Conservation (phyloP, 208 protist genomes). For the Leishmania lainsoni region DNA sequence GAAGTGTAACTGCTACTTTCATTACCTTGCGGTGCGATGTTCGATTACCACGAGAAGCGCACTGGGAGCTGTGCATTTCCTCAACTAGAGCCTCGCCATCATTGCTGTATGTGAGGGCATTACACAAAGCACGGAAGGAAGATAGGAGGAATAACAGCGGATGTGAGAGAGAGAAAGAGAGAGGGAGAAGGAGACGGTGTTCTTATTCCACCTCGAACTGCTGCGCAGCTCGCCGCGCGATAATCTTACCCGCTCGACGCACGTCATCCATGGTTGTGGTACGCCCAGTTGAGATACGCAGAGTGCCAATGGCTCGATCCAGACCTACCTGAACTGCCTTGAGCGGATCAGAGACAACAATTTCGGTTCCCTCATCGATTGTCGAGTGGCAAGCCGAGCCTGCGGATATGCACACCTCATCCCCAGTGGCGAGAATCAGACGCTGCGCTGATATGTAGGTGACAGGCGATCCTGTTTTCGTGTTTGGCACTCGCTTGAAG, state of each 20-base stretch:
- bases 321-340: constrained; percentile 60
- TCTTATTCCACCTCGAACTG: constrained; percentile 68
- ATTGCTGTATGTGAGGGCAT: neutral
- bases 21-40: neutral
- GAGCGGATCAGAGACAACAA: constrained; percentile 72
- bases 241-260: constrained; percentile 64
- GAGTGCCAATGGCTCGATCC: constrained; percentile 68
- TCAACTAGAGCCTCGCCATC: neutral
- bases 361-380: constrained; percentile 35
- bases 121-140: neutral
- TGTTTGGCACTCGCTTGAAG: constrained; percentile 51
- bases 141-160: neutral
- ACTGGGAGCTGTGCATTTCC: neutral
- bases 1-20: neutral
- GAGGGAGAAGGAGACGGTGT: neutral
- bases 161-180: neutral
- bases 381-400: constrained; percentile 86
- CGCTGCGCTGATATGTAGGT: constrained; percentile 79
- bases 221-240: constrained; percentile 72
- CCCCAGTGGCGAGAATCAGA: constrained; percentile 60
- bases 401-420: constrained; percentile 84
- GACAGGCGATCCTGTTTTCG: constrained; percentile 22
- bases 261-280: constrained; percentile 70
- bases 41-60: neutral
- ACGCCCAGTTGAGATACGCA: constrained; percentile 78